These are phyloP conservation scores for Russula foetens DNA, from an alignment of 768 basidiomycete genomes.

Conservation along the genomic window DNA sequence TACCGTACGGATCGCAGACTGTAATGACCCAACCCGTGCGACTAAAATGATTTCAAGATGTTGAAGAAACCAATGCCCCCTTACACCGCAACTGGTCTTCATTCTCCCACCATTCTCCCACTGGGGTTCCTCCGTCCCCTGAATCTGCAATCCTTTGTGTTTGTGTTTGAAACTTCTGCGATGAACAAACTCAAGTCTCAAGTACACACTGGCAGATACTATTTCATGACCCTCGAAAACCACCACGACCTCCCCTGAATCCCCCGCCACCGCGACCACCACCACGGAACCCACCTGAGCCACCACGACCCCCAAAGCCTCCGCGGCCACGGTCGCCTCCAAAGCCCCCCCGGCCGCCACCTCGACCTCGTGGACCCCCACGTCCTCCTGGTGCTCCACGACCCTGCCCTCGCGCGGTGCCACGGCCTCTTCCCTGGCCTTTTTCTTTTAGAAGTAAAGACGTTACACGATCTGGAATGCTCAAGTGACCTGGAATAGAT, in stretches of 20 bases:
- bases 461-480: constrained; percentile 23
- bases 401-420: constrained; percentile 25
- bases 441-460: constrained; percentile 33
- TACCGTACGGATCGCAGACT: constrained; percentile 28
- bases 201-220: not conserved
- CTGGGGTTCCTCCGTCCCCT: too few species aligned
- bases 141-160: not conserved
- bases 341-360: constrained; percentile 37
- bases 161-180: not conserved
- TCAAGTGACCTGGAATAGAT: constrained; percentile 1
- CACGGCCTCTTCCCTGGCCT: constrained; percentile 32
- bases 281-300: constrained; percentile 36
- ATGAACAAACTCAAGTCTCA: not conserved
- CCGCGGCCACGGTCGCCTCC: constrained; percentile 38
- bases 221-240: constrained; percentile 43
- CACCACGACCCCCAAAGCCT: constrained; percentile 38
- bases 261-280: constrained; percentile 34
- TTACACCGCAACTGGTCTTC: constrained; percentile 3
- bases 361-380: constrained; percentile 22
- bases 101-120: not conserved
- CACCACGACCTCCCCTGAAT: constrained; percentile 33
- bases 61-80: constrained; percentile 10
- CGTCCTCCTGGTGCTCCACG: constrained; percentile 26
- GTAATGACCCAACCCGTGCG: constrained; percentile 45
- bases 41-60: constrained; percentile 34